These are phyloP conservation scores for Betula pendula DNA, from an alignment of 306 rosid species.

Conservation along the genomic window DNA sequence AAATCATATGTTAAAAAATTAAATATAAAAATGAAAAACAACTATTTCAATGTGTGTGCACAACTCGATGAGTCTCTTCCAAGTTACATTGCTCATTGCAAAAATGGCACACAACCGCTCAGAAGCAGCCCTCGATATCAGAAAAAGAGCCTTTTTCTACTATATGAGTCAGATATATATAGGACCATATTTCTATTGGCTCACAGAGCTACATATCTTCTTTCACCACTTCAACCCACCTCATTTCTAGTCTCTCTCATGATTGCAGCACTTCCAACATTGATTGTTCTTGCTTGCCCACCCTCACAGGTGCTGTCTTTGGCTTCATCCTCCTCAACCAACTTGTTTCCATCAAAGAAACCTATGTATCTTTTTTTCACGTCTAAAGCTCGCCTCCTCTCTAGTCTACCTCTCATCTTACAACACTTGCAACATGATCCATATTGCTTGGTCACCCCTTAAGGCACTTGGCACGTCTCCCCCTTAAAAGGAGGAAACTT, in stretches of 20 bases:
- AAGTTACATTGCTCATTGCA: background rate
- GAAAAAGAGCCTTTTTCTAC: background rate
- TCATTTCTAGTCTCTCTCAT: background rate
- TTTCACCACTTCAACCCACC: background rate
- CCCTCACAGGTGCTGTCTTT: background rate
- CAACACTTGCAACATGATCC: background rate
- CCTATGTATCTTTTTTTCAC: background rate
- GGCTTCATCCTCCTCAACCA: background rate
- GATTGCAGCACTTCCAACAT: background rate
- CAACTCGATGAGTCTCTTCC: background rate
- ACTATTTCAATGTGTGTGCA: background rate
- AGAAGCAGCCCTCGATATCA: background rate
- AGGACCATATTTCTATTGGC: background rate
- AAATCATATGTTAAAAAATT: background rate
- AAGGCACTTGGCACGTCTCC: background rate
- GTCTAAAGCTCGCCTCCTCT: background rate
- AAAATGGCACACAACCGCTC: background rate
- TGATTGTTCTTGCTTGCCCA: background rate
- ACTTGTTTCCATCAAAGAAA: background rate
- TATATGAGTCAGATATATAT: no score
- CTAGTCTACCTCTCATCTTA: background rate
- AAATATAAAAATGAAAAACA: background rate
- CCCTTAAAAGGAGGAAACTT: background rate
- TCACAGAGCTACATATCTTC: background rate
- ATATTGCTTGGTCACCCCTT: background rate